phyloP scores from a whole-genome alignment of 768 basidiomycete genomes.

The Asterophora parasitica region DNA sequence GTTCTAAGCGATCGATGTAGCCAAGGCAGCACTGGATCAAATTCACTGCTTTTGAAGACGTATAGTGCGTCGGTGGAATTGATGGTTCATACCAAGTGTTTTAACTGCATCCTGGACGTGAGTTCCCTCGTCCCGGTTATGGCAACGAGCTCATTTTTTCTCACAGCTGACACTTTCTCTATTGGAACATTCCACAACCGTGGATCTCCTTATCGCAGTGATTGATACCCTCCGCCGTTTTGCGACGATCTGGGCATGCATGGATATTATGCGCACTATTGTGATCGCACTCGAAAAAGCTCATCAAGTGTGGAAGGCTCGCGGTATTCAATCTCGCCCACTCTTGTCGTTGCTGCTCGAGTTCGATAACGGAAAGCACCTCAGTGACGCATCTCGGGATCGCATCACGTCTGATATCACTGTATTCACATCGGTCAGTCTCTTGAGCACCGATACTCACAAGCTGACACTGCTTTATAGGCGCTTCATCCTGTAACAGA shows the following conservation, averaged over 20 bases:
- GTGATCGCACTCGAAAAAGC: constrained; percentile 55
- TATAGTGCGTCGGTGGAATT: constrained; percentile 58
- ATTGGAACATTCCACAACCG: constrained; percentile 47
- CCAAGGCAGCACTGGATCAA: constrained; percentile 21
- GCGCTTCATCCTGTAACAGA: constrained; percentile 43
- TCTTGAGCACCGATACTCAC: neutral
- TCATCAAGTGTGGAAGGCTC: constrained; percentile 58
- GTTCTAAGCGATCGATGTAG: constrained; percentile 4
- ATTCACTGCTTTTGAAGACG: constrained; percentile 38
- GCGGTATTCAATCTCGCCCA: constrained; percentile 60
- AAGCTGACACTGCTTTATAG: constrained; percentile 20
- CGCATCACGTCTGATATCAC: constrained; percentile 56
- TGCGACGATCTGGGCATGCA: constrained; percentile 71
- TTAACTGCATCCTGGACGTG: constrained; percentile 67
- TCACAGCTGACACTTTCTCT: constrained; percentile 48
- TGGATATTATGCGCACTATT: constrained; percentile 56
- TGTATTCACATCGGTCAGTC: constrained; percentile 55
- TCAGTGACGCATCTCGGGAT: constrained; percentile 52
- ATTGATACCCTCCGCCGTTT: constrained; percentile 73
- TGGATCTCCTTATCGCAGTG: constrained; percentile 52
- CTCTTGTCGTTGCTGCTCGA: constrained; percentile 60
- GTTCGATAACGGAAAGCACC: constrained; percentile 56
- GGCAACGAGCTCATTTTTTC: constrained; percentile 1
- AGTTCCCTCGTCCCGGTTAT: constrained; percentile 13
- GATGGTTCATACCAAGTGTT: constrained; percentile 59